Evolutionary conservation across 2,329 filamentous ascomycete genomes (phyloP), one percentile per base, ranked within the genome.

Genomic region (Claviceps monticola): DNA sequence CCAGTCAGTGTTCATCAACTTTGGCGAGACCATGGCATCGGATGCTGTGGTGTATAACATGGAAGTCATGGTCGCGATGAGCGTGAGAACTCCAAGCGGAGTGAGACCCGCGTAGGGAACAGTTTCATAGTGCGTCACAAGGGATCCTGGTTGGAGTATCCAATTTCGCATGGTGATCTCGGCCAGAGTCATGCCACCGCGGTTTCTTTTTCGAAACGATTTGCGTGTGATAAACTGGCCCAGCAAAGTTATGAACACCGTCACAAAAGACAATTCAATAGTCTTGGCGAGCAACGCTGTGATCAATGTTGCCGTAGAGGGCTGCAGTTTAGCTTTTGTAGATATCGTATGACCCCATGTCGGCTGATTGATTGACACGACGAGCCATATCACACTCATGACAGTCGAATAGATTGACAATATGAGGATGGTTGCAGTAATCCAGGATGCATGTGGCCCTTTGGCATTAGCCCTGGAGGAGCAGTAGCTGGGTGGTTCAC

Each of bases 141-240:
- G 71, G 0, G 80, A 83, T 0, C 86, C 86, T 0, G 85, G 84
- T 64, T 84, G 80, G 46, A 82, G 78, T 19, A 84, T 76, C 86
- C 86, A 91, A 44, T 76, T 76, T 46, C 86, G 75, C 84, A 91
- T 88, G 16, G 77, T 83, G 70, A 90, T 79, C 60, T 91, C 86
- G 0, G 86, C 82, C 16, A 91, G 74, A 0, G 80, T 87, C 53
- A 90, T 76, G 2, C 86, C 86, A 2, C 86, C 86, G 2, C 71
- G 68, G 0, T 79, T 76, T 8, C 74, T 70, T 51, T 74, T 76
- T 23, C 75, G 74, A 51, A 87, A 76, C 0, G 86, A 83, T 51
- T 83, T 71, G 19, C 84, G 74, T n/a, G 79, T 88, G 16, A 91
- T 67, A 0, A 85, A 76, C 62, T 93, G 87, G 0, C 87, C 87